Evolutionary conservation across 495 filamentous ascomycete genomes (phyloP), one percentile per base, ranked within the genome.

Genomic region (Aspergillus kassunensis): DNA sequence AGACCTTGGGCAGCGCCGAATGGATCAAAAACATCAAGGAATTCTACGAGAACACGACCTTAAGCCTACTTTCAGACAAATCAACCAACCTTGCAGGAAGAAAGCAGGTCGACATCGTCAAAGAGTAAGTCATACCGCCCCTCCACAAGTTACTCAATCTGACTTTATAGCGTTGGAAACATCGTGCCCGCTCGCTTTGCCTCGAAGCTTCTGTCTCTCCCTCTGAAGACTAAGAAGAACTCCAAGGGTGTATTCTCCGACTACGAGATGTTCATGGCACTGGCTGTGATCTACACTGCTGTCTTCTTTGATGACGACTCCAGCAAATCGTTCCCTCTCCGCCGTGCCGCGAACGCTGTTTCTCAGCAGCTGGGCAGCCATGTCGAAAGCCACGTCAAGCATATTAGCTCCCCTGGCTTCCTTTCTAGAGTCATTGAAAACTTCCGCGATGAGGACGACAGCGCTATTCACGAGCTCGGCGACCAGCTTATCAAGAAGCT

Each of bases 231-330:
- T 30, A 78, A 82, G 53, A 78, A 83, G 23, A 81, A 84, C 59
- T 75, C 82, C 10, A 79, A 78, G 52, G 87, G 86, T 5, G 69
- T 89, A 29, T 91, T 90, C 70, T 87, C 82, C 7, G 86, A 88
- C 57, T 80, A 91, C 31, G 88, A 93, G 67, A 69, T 93, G 52
- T 91, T 90, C 67, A 82, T 80, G 66, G 80, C 84, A n/a, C 70
- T 95, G 6, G 76, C 86, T 0, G 74, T 84, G 23, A 77, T 91
- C 49, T 90, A 82, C 60, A 67, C 65, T 20, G 73, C 71, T 53
- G 67, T 81, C 25, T 82, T 80, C 70, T 77, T 79, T 55, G 80
- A 83, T 43, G 51, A 77, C 1, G 80, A 84, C 31, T 61, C 70
- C 6, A 65, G 72, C 48, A 77, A 77, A 44, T 79, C 78, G 0